Conservation (phyloP, 2,329 filamentous ascomycete genomes). For the Penicillium occitanis region DNA sequence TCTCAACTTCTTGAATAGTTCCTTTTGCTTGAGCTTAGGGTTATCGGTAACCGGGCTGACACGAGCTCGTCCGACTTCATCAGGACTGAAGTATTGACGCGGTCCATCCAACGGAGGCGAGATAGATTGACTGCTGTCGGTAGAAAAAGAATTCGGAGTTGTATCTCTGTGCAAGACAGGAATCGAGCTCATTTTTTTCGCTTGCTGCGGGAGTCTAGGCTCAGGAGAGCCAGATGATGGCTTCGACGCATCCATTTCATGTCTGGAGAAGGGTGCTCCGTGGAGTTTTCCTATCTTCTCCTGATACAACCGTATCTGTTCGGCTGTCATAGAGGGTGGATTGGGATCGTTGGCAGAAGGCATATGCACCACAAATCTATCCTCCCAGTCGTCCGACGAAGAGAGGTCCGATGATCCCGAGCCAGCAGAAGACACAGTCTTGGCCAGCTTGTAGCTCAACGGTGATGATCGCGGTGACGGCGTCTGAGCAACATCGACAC, state of each 20-base stretch:
- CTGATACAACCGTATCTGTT: constrained; percentile 43
- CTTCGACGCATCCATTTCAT: constrained; percentile 21
- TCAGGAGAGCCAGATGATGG: constrained; percentile 29
- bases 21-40: constrained; percentile 28
- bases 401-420: constrained; percentile 32
- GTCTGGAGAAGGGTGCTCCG: constrained; percentile 28
- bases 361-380: constrained; percentile 47
- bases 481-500: constrained; percentile 30
- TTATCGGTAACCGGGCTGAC: constrained; percentile 40
- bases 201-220: constrained; percentile 4
- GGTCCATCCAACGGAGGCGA: constrained; percentile 21
- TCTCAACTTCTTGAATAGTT: constrained; percentile 25
- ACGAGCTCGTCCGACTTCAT: constrained; percentile 40
- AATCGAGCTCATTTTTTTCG: constrained; percentile 7
- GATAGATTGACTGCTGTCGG: constrained; percentile 13
- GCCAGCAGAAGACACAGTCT: constrained; percentile 33
- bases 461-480: constrained; percentile 24
- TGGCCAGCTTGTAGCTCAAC: constrained; percentile 23
- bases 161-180: constrained; percentile 11
- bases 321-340: constrained; percentile 40
- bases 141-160: constrained; percentile 1
- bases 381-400: constrained; percentile 37
- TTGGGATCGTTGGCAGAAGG: constrained; percentile 45
- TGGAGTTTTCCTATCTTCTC: constrained; percentile 31
- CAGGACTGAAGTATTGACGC: constrained; percentile 37